These are phyloP conservation scores for Rosa multiflora DNA, from an alignment of 306 rosid genomes.

Conservation along the genomic window DNA sequence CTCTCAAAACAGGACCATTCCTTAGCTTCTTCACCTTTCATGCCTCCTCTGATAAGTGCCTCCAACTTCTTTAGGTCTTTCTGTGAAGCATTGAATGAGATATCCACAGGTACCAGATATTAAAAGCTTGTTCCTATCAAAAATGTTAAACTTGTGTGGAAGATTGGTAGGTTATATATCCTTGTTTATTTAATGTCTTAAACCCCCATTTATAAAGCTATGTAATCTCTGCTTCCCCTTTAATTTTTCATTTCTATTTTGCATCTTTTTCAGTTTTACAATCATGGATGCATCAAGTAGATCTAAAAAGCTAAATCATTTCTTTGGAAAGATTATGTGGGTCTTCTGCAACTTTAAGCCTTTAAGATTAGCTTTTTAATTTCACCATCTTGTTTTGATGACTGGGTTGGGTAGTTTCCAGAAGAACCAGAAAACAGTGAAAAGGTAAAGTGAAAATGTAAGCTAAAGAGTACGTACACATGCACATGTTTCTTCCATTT, in stretches of 20 bases:
- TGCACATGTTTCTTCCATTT: slow-evolving; percentile 41
- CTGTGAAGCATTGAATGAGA: slow-evolving; percentile 11
- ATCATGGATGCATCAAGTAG: slow-evolving; percentile 15
- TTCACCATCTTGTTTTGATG: slow-evolving; percentile 31
- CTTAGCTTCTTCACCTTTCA: slow-evolving; percentile 21
- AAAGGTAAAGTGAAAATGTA: slow-evolving; percentile 37
- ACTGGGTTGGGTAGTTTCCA: slow-evolving; percentile 46
- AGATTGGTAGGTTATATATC: neutral
- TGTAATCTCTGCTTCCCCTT: slow-evolving; percentile 9
- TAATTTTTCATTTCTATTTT: neutral
- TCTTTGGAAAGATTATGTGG: slow-evolving; percentile 22
- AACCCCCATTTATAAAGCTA: slow-evolving; percentile 27
- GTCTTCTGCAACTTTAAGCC: slow-evolving; percentile 31
- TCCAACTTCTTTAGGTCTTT: slow-evolving; percentile 15
- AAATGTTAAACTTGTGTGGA: neutral
- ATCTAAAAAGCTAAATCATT: slow-evolving; percentile 36
- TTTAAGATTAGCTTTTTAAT: slow-evolving; percentile 21
- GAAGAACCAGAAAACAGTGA: slow-evolving; percentile 46
- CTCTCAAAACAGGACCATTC: slow-evolving; percentile 45
- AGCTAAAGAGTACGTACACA: slow-evolving; percentile 20
- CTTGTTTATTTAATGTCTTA: slow-evolving; percentile 16
- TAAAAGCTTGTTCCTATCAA: neutral
- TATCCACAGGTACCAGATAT: slow-evolving; percentile 9
- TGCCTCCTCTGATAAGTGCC: slow-evolving; percentile 30
- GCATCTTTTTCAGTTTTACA: slow-evolving; percentile 9